Conservation (phyloP, 73 alveolate genomes). For the Breviolum minutum region DNA sequence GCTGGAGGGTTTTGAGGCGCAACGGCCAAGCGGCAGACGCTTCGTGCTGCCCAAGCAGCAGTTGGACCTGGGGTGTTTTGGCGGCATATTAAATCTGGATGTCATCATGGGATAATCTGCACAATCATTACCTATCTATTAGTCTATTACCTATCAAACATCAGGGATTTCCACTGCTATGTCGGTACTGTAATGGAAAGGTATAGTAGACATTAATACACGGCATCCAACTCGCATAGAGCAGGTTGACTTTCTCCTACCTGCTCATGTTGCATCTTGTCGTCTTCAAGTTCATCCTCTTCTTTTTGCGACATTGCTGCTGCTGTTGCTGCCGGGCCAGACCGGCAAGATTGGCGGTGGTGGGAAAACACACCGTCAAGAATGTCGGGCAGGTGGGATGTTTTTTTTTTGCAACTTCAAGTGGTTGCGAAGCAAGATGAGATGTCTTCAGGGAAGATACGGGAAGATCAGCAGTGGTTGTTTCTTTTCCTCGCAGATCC, state of each 20-base stretch:
- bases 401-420: no score
- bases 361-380: neutral
- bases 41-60: slow-evolving; percentile 7
- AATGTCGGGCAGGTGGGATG: neutral
- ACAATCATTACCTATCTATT: neutral
- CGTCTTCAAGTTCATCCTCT: neutral
- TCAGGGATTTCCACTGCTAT: no score
- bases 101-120: neutral
- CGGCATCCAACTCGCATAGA: neutral
- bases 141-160: no score
- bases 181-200: neutral
- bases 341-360: neutral
- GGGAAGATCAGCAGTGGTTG: neutral
- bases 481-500: neutral
- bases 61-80: slow-evolving; percentile 6
- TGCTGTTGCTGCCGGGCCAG: neutral
- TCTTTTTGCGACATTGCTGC: slow-evolving; percentile 4
- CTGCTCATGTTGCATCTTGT: neutral
- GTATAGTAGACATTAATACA: neutral
- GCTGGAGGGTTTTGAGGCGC: slow-evolving; percentile 24
- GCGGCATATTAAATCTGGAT: neutral
- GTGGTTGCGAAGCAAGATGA: neutral
- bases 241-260: neutral
- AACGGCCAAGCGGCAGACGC: slow-evolving; percentile 13
- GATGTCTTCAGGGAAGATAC: neutral